A percentile compares a stretch with the other conserved stretches of the same genome.
Conservation (phyloP, 2,329 filamentous ascomycete genomes). For the Xylariaceae sp. region DNA sequence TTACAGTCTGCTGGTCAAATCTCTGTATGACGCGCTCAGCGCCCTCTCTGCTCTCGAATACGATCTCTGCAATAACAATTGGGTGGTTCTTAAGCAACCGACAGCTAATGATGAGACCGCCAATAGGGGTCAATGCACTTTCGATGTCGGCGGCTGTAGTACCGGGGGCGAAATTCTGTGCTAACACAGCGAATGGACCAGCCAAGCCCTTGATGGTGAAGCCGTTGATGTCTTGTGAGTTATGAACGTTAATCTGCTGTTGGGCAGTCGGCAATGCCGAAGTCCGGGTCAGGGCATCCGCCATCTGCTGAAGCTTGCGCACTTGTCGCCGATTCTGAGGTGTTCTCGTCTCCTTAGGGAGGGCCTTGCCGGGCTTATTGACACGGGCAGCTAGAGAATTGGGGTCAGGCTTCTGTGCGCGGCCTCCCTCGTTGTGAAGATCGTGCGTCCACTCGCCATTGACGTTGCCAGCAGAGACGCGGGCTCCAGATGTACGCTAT, state of each 20-base stretch:
- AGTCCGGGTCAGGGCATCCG: slow-evolving; percentile 41
- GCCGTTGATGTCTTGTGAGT: slow-evolving; percentile 36
- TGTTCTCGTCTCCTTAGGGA: slow-evolving; percentile 20
- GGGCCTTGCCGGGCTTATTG: slow-evolving; percentile 36
- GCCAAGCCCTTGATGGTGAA: slow-evolving; percentile 70
- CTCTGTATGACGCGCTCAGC: slow-evolving; percentile 69
- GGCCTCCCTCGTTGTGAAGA: slow-evolving; percentile 49
- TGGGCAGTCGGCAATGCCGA: slow-evolving; percentile 34
- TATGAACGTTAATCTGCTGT: slow-evolving; percentile 34
- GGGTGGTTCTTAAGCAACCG: slow-evolving; percentile 62
- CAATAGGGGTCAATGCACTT: slow-evolving; percentile 72
- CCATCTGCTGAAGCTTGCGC: slow-evolving; percentile 39
- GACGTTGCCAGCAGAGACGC: slow-evolving; percentile 48
- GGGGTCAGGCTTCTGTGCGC: slow-evolving; percentile 33
- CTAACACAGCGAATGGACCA: slow-evolving; percentile 66
- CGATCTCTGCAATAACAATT: slow-evolving; percentile 71
- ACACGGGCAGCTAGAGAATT: slow-evolving; percentile 46
- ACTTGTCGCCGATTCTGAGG: slow-evolving; percentile 21
- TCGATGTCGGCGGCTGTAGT: slow-evolving; percentile 80
- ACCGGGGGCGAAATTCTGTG: slow-evolving; percentile 75
- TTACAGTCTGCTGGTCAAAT: slow-evolving; percentile 73
- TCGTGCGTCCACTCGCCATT: slow-evolving; percentile 69
- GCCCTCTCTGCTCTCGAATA: slow-evolving; percentile 65
- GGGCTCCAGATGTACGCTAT: slow-evolving; percentile 32
- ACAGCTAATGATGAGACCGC: slow-evolving; percentile 63